Evolutionary conservation across 495 filamentous ascomycete species (phyloP), one percentile per base, ranked within the genome.

Genomic region (Penicillium canariense): DNA sequence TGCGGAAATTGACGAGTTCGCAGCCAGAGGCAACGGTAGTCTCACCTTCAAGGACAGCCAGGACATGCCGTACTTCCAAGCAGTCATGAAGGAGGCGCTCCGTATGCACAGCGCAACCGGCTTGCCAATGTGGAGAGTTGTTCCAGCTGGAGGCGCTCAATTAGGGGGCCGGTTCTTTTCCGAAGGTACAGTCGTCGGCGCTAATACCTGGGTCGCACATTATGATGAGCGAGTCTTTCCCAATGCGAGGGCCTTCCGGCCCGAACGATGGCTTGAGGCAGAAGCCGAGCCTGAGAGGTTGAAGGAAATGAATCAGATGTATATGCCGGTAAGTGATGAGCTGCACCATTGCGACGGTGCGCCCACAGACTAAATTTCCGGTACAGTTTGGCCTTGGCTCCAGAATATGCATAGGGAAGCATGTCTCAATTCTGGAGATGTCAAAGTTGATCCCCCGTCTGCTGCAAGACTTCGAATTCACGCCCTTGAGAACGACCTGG

Each of bases 161-260:
- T 63, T 80, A 8, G 54, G 52, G 25, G 73, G 70, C 0, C 56
- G 54, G 7, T 71, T 63, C 50, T 75, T 81, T 39, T 68, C 70
- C 0, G 72, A 45, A 20, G 74, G 74, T 44, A 75, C 73, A 0
- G 66, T 77, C 0, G 77, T 87, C 0, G 84, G 84, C 0, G 72
- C 79, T 15, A 80, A 80, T 52, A 46, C 74, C 1, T 86, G 78
- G 77, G 79, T 82, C 4, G 71, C 68, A 0, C 77, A 83, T 56
- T 67, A 68, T 23, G 74, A 84, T 62, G 57, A 68, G 28, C 35
- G 59, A 0, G 54, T 84, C 0, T 87, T 78, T 45, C 79, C 60
- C 1, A 65, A 75, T 46, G 61, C 71, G 4, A 59, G 50, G 36
- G 30, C n/a, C 0, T 76, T 72, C 42, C 43, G 55, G 3, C 73